These are phyloP conservation scores for Diospyros lotus DNA, from an alignment of 148 eudicot species.

Conservation along the genomic window DNA sequence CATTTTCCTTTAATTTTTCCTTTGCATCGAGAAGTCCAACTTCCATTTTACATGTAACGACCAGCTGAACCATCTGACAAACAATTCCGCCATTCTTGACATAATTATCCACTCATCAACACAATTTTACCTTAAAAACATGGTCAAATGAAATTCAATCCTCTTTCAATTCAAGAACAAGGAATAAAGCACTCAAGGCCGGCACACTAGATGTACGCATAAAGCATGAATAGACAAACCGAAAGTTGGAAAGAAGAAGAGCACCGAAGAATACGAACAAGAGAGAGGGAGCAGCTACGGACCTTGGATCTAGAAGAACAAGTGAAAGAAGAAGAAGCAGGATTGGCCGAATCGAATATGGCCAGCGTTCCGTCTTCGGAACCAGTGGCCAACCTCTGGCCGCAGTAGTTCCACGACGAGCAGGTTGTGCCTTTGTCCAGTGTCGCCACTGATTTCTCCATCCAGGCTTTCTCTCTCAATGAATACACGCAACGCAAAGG, in stretches of 20 bases:
- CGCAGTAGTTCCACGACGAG: constrained; percentile 76
- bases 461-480: constrained; percentile 19
- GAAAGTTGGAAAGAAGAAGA: neutral
- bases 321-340: constrained; percentile 55
- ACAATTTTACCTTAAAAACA: neutral
- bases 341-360: constrained; percentile 60
- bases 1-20: no score
- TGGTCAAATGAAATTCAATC: neutral
- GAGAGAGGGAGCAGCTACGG: neutral
- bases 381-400: constrained; percentile 66
- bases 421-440: constrained; percentile 59
- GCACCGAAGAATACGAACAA: neutral
- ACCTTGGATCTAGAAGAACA: constrained; percentile 56
- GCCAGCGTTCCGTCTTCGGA: constrained; percentile 49
- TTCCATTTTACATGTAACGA: neutral
- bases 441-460: constrained; percentile 55
- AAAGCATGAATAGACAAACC: neutral
- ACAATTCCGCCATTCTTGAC: neutral
- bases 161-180: neutral
- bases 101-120: neutral
- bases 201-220: neutral
- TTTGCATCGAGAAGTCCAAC: no score
- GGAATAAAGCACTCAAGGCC: neutral
- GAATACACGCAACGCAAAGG: neutral
- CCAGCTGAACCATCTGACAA: neutral